These are phyloP conservation scores for Tillandsia fasciculata DNA, from an alignment of 176 grass and related monocot species.

Conservation along the genomic window DNA sequence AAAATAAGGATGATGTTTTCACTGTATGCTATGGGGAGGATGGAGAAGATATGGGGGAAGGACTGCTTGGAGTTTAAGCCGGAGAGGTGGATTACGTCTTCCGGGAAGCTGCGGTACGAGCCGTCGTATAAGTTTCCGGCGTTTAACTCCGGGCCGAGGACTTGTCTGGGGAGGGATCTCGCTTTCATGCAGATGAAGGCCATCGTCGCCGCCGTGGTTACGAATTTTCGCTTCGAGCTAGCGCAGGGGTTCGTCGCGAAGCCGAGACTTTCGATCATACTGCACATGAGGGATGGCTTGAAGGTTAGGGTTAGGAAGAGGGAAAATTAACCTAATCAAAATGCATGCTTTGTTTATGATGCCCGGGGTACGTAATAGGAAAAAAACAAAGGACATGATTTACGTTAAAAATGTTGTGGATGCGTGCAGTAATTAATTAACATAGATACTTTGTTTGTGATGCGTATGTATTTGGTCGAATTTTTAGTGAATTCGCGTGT, in stretches of 20 bases:
- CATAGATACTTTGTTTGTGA: too few species aligned
- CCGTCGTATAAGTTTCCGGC: conserved; percentile 44
- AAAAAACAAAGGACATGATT: background rate
- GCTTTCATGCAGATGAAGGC: conserved; percentile 44
- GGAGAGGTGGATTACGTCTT: conserved; percentile 30
- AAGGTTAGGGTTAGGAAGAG: conserved; percentile 26
- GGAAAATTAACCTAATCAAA: background rate
- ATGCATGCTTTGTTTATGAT: background rate
- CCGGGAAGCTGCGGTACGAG: conserved; percentile 29
- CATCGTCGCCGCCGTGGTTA: conserved; percentile 25
- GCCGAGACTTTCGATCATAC: conserved; percentile 46
- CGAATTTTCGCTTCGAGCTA: conserved; percentile 21
- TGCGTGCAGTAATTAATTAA: too few species aligned
- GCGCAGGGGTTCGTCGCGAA: conserved; percentile 28
- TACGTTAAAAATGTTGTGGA: too few species aligned
- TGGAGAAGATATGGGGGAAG: conserved; percentile 43
- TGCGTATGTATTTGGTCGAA: too few species aligned
- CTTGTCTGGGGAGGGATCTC: conserved; percentile 46
- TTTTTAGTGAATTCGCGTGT: too few species aligned
- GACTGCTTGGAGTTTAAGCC: conserved; percentile 51
- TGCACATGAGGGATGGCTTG: conserved; percentile 44
- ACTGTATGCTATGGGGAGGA: conserved; percentile 38
- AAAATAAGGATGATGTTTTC: conserved; percentile 30
- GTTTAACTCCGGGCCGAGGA: conserved; percentile 46
- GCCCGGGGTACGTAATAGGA: background rate